phyloP scores from a whole-genome alignment of 257 asterid genomes.

The Petunia secreta region DNA sequence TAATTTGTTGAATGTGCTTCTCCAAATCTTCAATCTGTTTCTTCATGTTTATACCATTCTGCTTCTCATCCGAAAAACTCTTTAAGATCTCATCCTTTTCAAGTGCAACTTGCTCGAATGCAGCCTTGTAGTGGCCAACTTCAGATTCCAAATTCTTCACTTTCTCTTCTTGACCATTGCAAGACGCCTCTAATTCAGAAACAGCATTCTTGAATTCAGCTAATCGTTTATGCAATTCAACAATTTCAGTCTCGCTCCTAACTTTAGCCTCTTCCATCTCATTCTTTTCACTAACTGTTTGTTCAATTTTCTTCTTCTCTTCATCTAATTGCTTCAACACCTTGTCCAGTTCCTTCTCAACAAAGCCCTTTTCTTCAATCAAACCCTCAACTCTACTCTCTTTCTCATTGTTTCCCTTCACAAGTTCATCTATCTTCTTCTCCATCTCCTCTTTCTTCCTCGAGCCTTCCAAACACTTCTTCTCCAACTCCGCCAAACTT shows the following conservation, averaged over 20 bases:
- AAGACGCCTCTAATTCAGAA: slow-evolving; percentile 39
- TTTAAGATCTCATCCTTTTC: slow-evolving; percentile 45
- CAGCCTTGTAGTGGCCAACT: slow-evolving; percentile 36
- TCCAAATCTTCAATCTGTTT: slow-evolving; percentile 46
- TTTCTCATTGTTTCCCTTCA: slow-evolving; percentile 44
- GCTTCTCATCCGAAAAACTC: slow-evolving; percentile 46
- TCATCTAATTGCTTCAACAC: slow-evolving; percentile 40
- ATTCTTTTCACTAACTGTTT: slow-evolving; percentile 45
- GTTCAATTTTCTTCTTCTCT: slow-evolving; percentile 34
- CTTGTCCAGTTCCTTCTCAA: slow-evolving; percentile 47
- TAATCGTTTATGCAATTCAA: slow-evolving; percentile 44
- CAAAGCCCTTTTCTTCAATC: slow-evolving; percentile 44
- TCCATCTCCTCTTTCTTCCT: slow-evolving; percentile 56
- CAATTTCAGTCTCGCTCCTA: slow-evolving; percentile 41
- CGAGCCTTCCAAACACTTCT: slow-evolving; percentile 44
- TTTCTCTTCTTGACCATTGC: slow-evolving; percentile 37
- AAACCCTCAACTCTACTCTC: slow-evolving; percentile 45
- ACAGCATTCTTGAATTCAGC: slow-evolving; percentile 41
- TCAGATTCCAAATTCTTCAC: slow-evolving; percentile 47
- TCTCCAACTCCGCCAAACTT: slow-evolving; percentile 59
- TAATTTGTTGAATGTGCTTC: slow-evolving; percentile 40
- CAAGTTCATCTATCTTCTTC: slow-evolving; percentile 44
- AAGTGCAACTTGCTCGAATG: slow-evolving; percentile 39
- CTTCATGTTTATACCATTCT: slow-evolving; percentile 37
- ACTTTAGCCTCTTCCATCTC: slow-evolving; percentile 43